Conservation (phyloP, 495 filamentous ascomycete genomes). For the Echria macrotheca region DNA sequence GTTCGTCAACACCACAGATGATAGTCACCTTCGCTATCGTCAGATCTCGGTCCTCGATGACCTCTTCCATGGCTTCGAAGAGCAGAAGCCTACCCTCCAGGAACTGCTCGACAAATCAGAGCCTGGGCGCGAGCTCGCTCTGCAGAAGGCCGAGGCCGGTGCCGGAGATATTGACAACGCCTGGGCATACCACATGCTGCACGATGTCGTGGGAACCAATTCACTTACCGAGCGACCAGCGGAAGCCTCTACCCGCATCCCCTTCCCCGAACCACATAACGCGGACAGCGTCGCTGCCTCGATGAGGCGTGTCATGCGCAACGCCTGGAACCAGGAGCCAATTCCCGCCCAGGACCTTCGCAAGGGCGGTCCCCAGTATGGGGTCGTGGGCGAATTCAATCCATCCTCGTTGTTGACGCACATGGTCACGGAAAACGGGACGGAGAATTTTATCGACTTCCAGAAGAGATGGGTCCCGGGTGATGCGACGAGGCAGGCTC, state of each 20-base stretch:
- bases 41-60: background rate
- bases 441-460: background rate
- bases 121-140: background rate
- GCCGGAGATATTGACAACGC: background rate
- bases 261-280: too few species aligned
- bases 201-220: too few species aligned
- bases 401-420: background rate
- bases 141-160: background rate
- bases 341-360: too few species aligned
- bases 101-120: background rate
- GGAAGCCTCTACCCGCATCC: too few species aligned
- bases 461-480: background rate
- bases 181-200: background rate
- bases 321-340: too few species aligned
- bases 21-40: slow-evolving; percentile 21
- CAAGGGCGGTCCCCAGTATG: background rate
- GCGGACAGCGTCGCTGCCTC: too few species aligned
- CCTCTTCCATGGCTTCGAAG: background rate
- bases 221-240: too few species aligned
- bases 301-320: too few species aligned
- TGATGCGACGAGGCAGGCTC: too few species aligned
- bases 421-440: background rate
- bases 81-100: background rate
- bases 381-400: too few species aligned
- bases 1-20: slow-evolving; percentile 16